Base-by-base conservation (phyloP, 2,329 filamentous ascomycete genomes). In the Neospermospora avenae region DNA sequence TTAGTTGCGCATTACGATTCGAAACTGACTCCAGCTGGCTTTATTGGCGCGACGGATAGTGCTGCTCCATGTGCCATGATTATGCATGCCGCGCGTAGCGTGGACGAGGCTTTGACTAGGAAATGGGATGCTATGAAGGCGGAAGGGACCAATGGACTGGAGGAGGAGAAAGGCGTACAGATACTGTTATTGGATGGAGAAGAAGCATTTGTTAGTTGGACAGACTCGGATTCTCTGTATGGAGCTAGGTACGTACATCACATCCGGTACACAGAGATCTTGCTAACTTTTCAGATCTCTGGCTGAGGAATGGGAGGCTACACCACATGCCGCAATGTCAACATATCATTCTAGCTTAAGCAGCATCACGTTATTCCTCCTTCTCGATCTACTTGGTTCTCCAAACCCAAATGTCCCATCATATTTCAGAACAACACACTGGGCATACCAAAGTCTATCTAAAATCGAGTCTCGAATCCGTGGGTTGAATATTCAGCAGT, bases 1-100 rank as follows among this genome's bases (percentile, higher is more conserved):
- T 81, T 99, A 57, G 95, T 93, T 6, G 95, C 95, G 42, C 95
- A 99, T 73, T 98, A 96, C 73, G 95, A 99, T 70, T 93, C 87
- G 72, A 89, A 96, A 75, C 81, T 89, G 60, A 80, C 79, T 25
- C 93, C 93, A 0, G 77, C 86, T 62, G 93, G 92, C 0, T 99
- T 99, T 73, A 89, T 99, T 60, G 95, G 95, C 0, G 95, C 93
- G 0, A 96, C 86, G 14, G 95, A 99, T 72, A 96, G 91, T 69
- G 95, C 95, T 1, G 95, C 90, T 18, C 93, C 95, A 10, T 98
- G 93, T 74, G 95, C 95, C 0, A 92, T 98, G 81, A 80, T 99
- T 60, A 83, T 99, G 84, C 90, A 96, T 73, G 85, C 88, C 13
- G 90, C 93, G 63, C 81, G 87, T 66, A 90, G 85, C 64, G 84